Base-by-base conservation (phyloP, 192 early-diverging fungal genomes). In the Ambispora gerdemannii region DNA sequence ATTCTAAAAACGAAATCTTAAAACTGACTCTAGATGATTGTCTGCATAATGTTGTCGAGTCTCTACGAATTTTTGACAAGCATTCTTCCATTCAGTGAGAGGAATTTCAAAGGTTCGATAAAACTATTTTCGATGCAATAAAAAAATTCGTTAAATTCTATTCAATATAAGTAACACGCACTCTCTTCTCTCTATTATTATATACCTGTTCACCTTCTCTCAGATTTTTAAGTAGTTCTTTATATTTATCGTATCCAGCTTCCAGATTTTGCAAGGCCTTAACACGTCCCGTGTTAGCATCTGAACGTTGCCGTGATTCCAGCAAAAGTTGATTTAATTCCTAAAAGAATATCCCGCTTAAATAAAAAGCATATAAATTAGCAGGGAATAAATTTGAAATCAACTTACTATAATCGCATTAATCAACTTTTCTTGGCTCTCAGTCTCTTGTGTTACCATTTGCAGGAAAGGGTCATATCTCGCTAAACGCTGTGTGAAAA, bases 201-300 rank as follows among this genome's bases (percentile, higher is more conserved):
- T 38, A 34, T 81, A 89, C 87, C 85, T 90, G 85, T 17, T 82
- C 73, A 4, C 94, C 94, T 75, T 95, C 92, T 34, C 83, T 76
- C 20, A 96, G 70, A 63, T 94, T 95, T 3, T 76, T 80, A 25
- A 85, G 82, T 2, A 92, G 88, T 53, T 92, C 89, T 56, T 83
- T 82, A 67, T 87, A 95, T 31, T 83, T 80, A 74, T 89, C 83
- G 68, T 90, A 92, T 10, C 87, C 92, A 8, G 79, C 82, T 53
- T 92, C 90, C 66, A 95, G 76, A 56, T 89, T 92, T 56, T 88
- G 87, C 28, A 95, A 71, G 1, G 90, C 89, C 68, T 89, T 83
- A 67, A 92, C 91, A 3, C 93, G 74, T 65, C 89, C 84, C 24
- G 83, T 78, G 62, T 93, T 77, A 58, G 82, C 67, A 4, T 80